phyloP scores from a whole-genome alignment of 1,139 yeast species.

The Yamadazyma buinensis region DNA sequence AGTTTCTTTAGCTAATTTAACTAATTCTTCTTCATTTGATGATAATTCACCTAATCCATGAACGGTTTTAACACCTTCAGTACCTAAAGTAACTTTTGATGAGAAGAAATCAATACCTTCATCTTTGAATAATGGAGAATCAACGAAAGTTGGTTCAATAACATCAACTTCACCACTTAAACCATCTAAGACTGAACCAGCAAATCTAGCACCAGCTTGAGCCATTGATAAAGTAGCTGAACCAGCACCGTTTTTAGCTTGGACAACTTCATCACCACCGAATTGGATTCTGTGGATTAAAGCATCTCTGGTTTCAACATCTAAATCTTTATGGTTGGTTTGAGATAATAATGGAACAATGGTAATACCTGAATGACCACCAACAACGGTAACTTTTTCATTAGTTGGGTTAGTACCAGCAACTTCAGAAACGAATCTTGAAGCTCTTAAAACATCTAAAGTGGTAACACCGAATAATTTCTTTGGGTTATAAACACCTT shows the following conservation, averaged over 20 bases:
- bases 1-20: conserved; percentile 52
- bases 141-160: conserved; percentile 51
- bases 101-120: conserved; percentile 59
- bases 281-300: conserved; percentile 87
- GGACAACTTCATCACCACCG: conserved; percentile 96
- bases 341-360: conserved; percentile 85
- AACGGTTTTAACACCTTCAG: conserved; percentile 53
- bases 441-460: conserved; percentile 84
- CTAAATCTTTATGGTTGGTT: conserved; percentile 47
- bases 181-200: conserved; percentile 59
- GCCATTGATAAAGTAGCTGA: conserved; percentile 97
- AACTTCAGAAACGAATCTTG: conserved; percentile 68
- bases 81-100: conserved; percentile 58
- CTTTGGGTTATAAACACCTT: conserved; percentile 73
- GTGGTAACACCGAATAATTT: conserved; percentile 91
- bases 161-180: conserved; percentile 47
- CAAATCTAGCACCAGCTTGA: conserved; percentile 84
- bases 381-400: conserved; percentile 78
- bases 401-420: conserved; percentile 53
- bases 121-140: conserved; percentile 44
- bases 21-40: conserved; percentile 55
- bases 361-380: conserved; percentile 96
- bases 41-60: conserved; percentile 56
- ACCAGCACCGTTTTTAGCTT: conserved; percentile 93
- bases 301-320: conserved; percentile 56